These are phyloP conservation scores for Leccinum variicolor DNA, from an alignment of 768 basidiomycete genomes.

Conservation along the genomic window DNA sequence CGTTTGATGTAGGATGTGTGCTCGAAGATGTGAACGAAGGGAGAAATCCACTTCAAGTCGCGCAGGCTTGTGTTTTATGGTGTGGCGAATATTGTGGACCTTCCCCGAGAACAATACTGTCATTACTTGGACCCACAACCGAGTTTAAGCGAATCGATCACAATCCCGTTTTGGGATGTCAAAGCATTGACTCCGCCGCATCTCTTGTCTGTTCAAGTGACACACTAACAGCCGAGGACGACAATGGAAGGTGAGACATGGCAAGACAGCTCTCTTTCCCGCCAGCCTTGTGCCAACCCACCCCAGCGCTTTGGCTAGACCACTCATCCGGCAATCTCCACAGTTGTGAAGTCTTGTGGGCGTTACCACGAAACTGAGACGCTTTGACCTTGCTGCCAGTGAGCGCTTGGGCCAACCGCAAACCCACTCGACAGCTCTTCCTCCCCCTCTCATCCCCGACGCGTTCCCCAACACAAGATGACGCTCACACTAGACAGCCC, in stretches of 20 bases:
- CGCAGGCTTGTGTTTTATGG: conserved; percentile 8
- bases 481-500: conserved; percentile 13
- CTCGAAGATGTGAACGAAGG: neutral
- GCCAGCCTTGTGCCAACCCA: too few species aligned
- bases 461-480: neutral
- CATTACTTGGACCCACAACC: conserved; percentile 15
- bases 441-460: neutral
- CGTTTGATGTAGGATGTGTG: neutral
- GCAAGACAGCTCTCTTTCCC: neutral
- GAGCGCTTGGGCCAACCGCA: neutral
- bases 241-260: conserved; percentile 1
- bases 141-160: conserved; percentile 10
- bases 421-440: neutral
- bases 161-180: conserved; percentile 6
- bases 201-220: neutral
- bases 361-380: too few species aligned
- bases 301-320: neutral
- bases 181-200: conserved; percentile 9
- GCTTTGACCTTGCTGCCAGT: too few species aligned
- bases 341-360: too few species aligned
- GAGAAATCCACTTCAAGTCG: neutral
- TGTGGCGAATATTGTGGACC: neutral
- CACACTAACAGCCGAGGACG: neutral
- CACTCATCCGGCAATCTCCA: neutral
- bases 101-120: conserved; percentile 11